Evolutionary conservation across 257 asterid species (phyloP), one percentile per base, ranked within the genome.

Genomic region (Capsicum rhomboideum): DNA sequence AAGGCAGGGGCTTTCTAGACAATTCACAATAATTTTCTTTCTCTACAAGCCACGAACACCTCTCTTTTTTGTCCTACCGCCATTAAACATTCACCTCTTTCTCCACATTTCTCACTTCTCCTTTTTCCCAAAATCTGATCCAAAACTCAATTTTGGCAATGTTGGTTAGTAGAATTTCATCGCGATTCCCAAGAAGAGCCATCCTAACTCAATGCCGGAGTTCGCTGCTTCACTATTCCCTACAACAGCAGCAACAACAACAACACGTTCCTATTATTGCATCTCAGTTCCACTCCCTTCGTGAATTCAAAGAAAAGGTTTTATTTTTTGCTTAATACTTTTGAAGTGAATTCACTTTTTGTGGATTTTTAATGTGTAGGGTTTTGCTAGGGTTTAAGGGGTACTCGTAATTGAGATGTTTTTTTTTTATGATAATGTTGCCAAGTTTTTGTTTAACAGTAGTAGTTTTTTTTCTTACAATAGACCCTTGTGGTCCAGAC

Each of bases 141-240:
- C 9, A 29, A 21, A 72, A 46, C 9, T 26, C 42, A 74, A 46
- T 34, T 74, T 74, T 26, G 26, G 61, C 34, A 84, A 93, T 93
- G 98, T 90, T 97, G 40, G 82, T 86, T 20, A 84, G 92, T 79
- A 93, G 92, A 89, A 56, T 92, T 26, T 52, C 93, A 4, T 82
- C 82, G 63, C 93, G 97, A 66, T 85, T 93, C 20, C 87, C 97
- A 2, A 90, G 90, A 2, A 90, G 90, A 80, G 23, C 85, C 66
- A 54, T 85, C 40, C 26, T 89, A 84, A n/a, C 87, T 79, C 93
- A 87, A 85, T 88, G 83, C 82, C 91, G 95, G 85, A 83, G 82
- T 83, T 89, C 97, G 83, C 67, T 82, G 85, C 79, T 85, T 59
- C 89, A 85, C 42, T 82, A 54, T 34, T 83, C 87, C 77, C 93